Base-by-base conservation (phyloP, 2,329 filamentous ascomycete species). In the Cadophora sp. region DNA sequence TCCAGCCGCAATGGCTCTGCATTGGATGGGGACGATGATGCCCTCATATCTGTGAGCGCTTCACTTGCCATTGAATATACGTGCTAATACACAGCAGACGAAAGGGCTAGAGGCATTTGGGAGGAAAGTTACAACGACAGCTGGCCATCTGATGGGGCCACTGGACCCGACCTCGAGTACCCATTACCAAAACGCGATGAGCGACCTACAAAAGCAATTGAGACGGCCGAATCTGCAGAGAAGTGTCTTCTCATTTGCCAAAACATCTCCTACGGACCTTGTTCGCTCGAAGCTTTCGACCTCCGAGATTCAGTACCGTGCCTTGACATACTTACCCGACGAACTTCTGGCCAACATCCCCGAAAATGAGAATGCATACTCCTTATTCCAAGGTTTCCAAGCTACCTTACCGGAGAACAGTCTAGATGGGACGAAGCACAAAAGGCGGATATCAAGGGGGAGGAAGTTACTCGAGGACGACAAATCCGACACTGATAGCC, bases 381-480 rank as follows among this genome's bases (percentile, higher is more conserved):
- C 94, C 48, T 84, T 99, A 53, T 98, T 99, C 79, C 93, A 99
- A 79, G 96, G 96, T 72, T 99, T 99, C 79, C 90, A 97, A 81
- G 96, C 95, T 58, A 94, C 89, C 70, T 84, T 97, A 69, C 94
- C 94, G 2, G 87, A 89, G 70, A 80, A 30, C 27, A 30, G 83
- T 5, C 91, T 96, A 18, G 87, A 90, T 70, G 87, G 86, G 72
- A 89, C 90, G 77, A 92, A 90, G 78, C 87, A 88, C 73, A 82
- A 89, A 62, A 87, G 92, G 73, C 88, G 89, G 68, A 86, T 88
- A 50, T 92, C 92, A 8, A 87, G 92, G 71, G 90, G 90, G 1
- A 88, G 93, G 76, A 94, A 94, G 77, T 79, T 96, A 73, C 81
- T 97, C 36, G 85, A 88, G 50, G 90, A 92, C 67, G 84, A 85